Base-by-base conservation (phyloP, 2,329 filamentous ascomycete genomes). In the Fusarium sp. region DNA sequence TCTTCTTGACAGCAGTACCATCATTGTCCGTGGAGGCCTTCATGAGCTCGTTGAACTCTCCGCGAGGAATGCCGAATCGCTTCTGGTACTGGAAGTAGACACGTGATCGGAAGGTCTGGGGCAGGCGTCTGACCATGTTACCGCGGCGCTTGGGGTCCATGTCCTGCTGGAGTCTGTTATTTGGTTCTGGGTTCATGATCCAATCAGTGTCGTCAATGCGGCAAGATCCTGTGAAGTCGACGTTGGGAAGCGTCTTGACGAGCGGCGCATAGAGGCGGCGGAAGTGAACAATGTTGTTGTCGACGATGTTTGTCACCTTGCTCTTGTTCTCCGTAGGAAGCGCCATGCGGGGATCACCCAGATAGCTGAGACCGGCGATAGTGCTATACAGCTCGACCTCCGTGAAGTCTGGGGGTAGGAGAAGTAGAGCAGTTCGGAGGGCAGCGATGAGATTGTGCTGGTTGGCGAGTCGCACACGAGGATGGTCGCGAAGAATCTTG, bases 361-460 rank as follows among this genome's bases (percentile, higher is more conserved):
- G 89, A 79, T 99, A 99, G 76, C 93, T 97, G 71, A 99, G 91
- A 24, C 93, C 92, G 1, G 96, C 92, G 66, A 99, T 98, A 22
- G 94, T 96, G 73, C 89, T 91, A 81, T 98, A 99, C 2, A 99
- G 85, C 72, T 98, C 87, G 64, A 90, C 88, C 77, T 99, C 96
- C 27, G 91, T 94, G 79, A 99, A 99, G 4, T 87, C 84, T 1
- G 91, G 88, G 0, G 94, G 94, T 1, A 99, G 86, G 25, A 99
- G 88, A 2, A 99, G 86, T 2, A 99, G 87, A 0, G 96, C 94
- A 6, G 94, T 95, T 61, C 96, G 92, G 7, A 98, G 85, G 4
- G 97, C 97, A 11, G 95, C 95, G 45, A 98, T 87, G 20, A 99
- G 87, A 79, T 99, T 99, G 79, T 97, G 91, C 80, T 99, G 96